A percentile compares a stretch with the other conserved stretches of the same genome.
These are phyloP conservation scores for Pythium myriotylum DNA, from an alignment of 352 stramenopile genomes.

Conservation along the genomic window DNA sequence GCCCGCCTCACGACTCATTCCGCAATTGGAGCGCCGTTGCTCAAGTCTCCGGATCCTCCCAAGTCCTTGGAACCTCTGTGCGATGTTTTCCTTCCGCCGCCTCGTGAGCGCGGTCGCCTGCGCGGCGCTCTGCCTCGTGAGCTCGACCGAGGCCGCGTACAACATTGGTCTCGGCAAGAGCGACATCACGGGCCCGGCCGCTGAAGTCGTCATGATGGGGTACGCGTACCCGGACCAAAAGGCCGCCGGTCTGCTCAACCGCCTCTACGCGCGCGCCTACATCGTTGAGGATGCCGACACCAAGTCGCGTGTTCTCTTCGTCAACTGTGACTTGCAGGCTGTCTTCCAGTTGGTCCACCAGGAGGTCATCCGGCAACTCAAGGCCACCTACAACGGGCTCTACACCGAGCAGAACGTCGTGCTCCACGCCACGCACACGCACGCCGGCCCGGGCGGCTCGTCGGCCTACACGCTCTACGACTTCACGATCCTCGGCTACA, in stretches of 20 bases:
- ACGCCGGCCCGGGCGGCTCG: conserved; percentile 72
- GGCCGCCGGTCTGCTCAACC: conserved; percentile 57
- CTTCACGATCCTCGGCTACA: conserved; percentile 46
- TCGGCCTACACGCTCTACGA: conserved; percentile 68
- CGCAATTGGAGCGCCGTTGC: no score
- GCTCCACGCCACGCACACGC: conserved; percentile 86
- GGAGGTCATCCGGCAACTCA: conserved; percentile 46
- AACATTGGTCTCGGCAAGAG: conserved; percentile 57
- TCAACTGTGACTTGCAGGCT: conserved; percentile 49
- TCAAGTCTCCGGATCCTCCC: no score
- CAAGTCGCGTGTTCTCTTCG: conserved; percentile 39
- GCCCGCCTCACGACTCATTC: no score
- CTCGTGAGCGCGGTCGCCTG: neutral
- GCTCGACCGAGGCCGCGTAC: conserved; percentile 27
- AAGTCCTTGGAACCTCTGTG: neutral
- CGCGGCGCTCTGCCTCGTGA: conserved; percentile 8
- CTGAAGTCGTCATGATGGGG: conserved; percentile 68
- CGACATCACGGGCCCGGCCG: conserved; percentile 64
- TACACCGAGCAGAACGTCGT: conserved; percentile 70
- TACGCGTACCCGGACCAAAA: conserved; percentile 54
- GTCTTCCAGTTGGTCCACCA: conserved; percentile 62
- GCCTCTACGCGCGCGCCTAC: conserved; percentile 67
- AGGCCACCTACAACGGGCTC: conserved; percentile 38
- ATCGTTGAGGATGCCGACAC: conserved; percentile 52
- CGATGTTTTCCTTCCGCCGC: conserved; percentile 13